Evolutionary conservation across 108 stramenopile species (phyloP).

Genomic region (Aurantiochytrium sp.): DNA sequence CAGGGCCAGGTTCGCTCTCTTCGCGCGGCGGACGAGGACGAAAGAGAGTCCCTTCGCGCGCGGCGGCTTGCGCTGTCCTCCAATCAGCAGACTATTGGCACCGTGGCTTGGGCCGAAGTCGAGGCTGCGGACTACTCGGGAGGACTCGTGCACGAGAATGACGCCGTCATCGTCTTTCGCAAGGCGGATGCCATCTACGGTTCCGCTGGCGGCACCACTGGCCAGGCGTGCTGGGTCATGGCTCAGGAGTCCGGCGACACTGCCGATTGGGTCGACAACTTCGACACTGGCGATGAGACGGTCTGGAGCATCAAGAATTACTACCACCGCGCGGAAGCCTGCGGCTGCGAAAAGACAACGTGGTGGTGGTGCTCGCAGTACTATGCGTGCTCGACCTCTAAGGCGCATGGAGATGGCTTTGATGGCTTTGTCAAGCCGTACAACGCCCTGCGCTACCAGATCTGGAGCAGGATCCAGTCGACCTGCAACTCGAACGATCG

Average conservation of each 20-base stretch:
- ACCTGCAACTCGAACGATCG: neutral
- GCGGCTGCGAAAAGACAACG: neutral
- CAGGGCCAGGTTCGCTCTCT: neutral
- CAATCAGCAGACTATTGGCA: neutral
- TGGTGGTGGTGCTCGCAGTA: slow-evolving; percentile 1
- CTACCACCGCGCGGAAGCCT: neutral
- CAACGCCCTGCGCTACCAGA: neutral
- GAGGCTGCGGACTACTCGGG: neutral
- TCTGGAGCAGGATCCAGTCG: neutral
- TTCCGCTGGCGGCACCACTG: neutral
- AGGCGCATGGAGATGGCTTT: neutral
- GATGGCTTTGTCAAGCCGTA: neutral
- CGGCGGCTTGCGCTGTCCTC: neutral
- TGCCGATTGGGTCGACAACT: neutral
- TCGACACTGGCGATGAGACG: neutral
- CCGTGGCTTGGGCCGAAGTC: neutral
- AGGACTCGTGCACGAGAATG: neutral
- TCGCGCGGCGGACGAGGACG: too few species aligned
- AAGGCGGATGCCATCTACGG: neutral
- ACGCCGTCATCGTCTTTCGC: neutral
- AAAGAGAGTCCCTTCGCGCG: neutral
- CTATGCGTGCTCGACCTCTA: neutral
- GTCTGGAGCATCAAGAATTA: neutral
- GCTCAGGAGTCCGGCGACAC: neutral
- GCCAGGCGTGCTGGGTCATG: neutral